Conservation (phyloP, 2,329 filamentous ascomycete species). For the Kalaharituber pfeilii region DNA sequence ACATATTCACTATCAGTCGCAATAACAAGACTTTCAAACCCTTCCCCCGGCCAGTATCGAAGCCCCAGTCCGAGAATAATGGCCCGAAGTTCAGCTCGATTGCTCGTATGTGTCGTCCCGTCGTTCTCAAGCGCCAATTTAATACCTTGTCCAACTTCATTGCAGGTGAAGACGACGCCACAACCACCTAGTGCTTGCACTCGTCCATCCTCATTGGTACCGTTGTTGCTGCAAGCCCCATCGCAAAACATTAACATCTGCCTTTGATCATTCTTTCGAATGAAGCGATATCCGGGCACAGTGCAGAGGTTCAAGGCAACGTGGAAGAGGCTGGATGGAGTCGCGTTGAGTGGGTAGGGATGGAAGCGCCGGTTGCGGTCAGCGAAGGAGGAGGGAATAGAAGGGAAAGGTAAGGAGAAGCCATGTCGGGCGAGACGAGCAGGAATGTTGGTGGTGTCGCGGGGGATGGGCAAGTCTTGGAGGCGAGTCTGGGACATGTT, state of each 20-base stretch:
- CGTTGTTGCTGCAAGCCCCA: not conserved
- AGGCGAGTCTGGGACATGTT: too few species aligned
- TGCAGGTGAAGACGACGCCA: not conserved
- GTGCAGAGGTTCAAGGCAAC: not conserved
- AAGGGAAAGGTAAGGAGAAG: not conserved
- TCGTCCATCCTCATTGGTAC: too few species aligned
- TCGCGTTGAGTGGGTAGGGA: not conserved
- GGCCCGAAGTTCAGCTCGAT: not conserved
- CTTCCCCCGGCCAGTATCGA: not conserved
- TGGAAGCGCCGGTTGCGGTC: not conserved
- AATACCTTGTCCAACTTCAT: not conserved
- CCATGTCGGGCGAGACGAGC: not conserved
- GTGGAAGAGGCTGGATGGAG: not conserved
- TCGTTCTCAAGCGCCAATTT: not conserved
- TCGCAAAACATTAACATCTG: not conserved
- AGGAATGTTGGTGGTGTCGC: too few species aligned
- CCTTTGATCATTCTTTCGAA: not conserved
- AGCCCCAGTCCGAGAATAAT: not conserved
- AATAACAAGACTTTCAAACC: not conserved
- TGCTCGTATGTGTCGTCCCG: not conserved
- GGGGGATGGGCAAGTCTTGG: too few species aligned
- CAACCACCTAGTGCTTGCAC: not conserved
- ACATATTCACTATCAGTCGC: not conserved
- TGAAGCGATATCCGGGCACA: not conserved
- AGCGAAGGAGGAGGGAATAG: not conserved